phyloP scores from a whole-genome alignment of 441 rosid genomes.

The Melastoma candidum region DNA sequence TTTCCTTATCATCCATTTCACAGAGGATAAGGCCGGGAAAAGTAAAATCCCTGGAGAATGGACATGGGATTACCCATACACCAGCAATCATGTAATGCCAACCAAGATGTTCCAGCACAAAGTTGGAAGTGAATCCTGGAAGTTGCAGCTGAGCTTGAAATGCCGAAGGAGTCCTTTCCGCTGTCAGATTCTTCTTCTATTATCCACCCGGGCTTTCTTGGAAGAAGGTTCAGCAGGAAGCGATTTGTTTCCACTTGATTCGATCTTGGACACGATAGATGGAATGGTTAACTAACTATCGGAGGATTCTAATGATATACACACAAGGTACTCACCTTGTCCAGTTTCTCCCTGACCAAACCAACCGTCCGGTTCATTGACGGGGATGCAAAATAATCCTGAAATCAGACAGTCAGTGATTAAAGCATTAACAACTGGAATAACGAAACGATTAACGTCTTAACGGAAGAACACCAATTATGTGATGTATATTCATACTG shows the following conservation, averaged over 20 bases:
- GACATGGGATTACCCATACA: too few species aligned
- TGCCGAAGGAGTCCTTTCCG: too few species aligned
- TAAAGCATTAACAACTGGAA: background rate
- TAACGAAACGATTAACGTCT: too few species aligned
- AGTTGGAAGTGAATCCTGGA: too few species aligned
- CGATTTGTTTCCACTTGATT: constrained; percentile 14
- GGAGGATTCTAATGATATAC: background rate
- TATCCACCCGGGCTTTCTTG: constrained; percentile 12
- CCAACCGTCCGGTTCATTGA: constrained; percentile 73
- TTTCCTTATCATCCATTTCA: too few species aligned
- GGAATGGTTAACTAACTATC: background rate
- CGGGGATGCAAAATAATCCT: constrained; percentile 63
- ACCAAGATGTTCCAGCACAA: too few species aligned
- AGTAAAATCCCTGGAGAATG: too few species aligned
- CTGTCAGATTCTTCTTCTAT: constrained; percentile 16
- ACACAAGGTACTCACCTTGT: constrained; percentile 36
- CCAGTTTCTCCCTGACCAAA: constrained; percentile 63
- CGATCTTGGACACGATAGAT: constrained; percentile 6
- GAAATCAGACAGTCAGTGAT: constrained; percentile 12
- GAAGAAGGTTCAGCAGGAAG: constrained; percentile 5
- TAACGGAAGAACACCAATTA: too few species aligned
- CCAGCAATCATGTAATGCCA: too few species aligned
- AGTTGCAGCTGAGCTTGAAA: too few species aligned
- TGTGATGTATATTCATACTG: too few species aligned
- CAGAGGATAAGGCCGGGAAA: too few species aligned